These are phyloP conservation scores for Eucalyptus erythrocorys DNA, from an alignment of 345 rosid species.

Conservation along the genomic window DNA sequence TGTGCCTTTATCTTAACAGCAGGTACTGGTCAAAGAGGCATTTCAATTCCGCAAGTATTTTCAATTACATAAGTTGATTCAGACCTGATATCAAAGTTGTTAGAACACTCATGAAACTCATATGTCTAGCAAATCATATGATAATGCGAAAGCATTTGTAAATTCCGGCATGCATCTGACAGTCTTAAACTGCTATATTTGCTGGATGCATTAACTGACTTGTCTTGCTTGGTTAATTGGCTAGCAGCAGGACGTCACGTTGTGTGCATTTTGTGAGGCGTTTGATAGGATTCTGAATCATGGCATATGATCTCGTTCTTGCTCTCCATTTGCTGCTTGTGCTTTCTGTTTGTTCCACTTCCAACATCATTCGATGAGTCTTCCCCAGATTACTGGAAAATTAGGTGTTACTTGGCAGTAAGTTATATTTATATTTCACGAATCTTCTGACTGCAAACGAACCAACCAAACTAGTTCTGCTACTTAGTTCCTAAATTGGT, in stretches of 20 bases:
- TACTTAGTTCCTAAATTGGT: neutral
- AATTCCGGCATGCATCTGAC: neutral
- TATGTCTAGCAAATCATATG: neutral
- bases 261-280: neutral
- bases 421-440: neutral
- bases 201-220: neutral
- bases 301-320: constrained; percentile 10
- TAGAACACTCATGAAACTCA: neutral
- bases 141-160: neutral
- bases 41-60: neutral
- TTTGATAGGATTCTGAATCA: neutral
- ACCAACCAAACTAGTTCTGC: neutral
- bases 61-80: neutral
- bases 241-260: neutral
- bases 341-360: constrained; percentile 1
- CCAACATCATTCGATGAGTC: constrained; percentile 3
- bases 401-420: neutral
- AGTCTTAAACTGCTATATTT: neutral
- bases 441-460: neutral
- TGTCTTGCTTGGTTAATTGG: neutral
- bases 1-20: neutral
- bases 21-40: neutral
- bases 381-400: constrained; percentile 27
- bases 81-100: neutral
- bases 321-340: constrained; percentile 6